Percentiles rank a stretch among this genome's conserved stretches.
phyloP scores from a whole-genome alignment of 192 early-diverging fungal species.

The Phycomyces blakesleeanus region DNA sequence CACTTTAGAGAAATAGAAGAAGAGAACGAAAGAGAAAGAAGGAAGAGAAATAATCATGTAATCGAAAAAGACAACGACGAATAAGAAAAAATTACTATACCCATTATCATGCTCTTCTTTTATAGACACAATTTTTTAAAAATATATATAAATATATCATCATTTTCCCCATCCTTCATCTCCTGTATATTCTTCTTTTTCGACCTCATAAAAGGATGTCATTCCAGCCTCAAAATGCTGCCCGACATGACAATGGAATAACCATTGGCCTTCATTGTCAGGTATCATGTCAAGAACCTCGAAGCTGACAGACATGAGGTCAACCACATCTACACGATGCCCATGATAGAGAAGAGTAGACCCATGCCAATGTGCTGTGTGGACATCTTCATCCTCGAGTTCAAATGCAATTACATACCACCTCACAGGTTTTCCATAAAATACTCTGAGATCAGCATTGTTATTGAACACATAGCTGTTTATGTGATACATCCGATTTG shows the following conservation, averaged over 20 bases:
- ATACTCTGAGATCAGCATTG: conserved; percentile 21
- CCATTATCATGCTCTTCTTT: too few relatives aligned
- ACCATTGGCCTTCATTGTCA: conserved; percentile 42
- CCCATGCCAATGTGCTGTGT: conserved; percentile 44
- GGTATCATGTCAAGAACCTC: conserved; percentile 37
- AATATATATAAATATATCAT: too few relatives aligned
- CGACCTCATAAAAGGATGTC: conserved; percentile 39
- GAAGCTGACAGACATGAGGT: conserved; percentile 33
- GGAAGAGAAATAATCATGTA: background rate
- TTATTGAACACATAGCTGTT: conserved; percentile 39
- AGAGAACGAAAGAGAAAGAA: background rate
- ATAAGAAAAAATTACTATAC: too few relatives aligned
- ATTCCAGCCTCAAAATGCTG: conserved; percentile 41
- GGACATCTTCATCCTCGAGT: conserved; percentile 13
- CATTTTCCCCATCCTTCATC: conserved; percentile 31
- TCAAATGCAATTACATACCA: conserved; percentile 33
- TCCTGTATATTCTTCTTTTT: conserved; percentile 27
- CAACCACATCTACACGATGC: conserved; percentile 42
- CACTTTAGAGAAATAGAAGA: background rate
- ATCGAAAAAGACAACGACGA: too few relatives aligned
- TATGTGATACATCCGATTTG: conserved; percentile 39
- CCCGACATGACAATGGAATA: conserved; percentile 44
- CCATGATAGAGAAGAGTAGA: conserved; percentile 33
- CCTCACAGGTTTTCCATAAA: conserved; percentile 19
- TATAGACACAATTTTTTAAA: too few relatives aligned